Evolutionary conservation across 495 filamentous ascomycete genomes (phyloP).

Genomic region (Penicillium bovifimosum): DNA sequence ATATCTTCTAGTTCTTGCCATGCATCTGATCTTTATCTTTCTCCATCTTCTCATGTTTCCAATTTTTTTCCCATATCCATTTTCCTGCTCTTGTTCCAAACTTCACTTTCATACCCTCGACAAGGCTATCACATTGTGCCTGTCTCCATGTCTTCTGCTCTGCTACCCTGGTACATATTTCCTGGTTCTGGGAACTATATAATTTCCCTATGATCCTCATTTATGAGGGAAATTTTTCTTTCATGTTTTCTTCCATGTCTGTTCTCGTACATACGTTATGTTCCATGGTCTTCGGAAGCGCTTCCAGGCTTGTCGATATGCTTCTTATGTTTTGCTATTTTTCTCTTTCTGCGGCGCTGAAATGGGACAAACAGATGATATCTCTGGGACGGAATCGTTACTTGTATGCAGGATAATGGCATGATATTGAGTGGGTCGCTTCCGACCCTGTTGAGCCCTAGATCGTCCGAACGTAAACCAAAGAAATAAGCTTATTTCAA

Average conservation of each 20-base stretch:
- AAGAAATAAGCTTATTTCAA: constrained; percentile 1
- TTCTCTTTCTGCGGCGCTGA: constrained; percentile 20
- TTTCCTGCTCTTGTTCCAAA: constrained; percentile 4
- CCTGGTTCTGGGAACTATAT: constrained; percentile 22
- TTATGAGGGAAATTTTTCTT: background rate
- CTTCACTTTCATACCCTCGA: constrained; percentile 20
- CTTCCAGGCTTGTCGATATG: constrained; percentile 7
- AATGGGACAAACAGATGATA: constrained; percentile 23
- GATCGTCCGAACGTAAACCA: background rate
- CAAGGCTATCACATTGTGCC: constrained; percentile 2
- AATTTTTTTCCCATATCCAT: background rate
- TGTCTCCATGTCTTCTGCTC: constrained; percentile 9
- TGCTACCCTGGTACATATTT: constrained; percentile 21
- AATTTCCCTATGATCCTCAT: constrained; percentile 22
- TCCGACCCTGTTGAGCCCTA: background rate
- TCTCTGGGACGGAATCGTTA: constrained; percentile 19
- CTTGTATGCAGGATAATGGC: constrained; percentile 22
- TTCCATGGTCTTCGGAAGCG: background rate
- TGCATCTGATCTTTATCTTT: constrained; percentile 37
- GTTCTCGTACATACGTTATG: constrained; percentile 7
- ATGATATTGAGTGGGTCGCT: constrained; percentile 12
- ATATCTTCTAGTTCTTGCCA: constrained; percentile 33
- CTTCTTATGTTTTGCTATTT: constrained; percentile 8
- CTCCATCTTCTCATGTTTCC: constrained; percentile 2
- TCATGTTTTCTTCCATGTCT: background rate